phyloP scores from a whole-genome alignment of 2,329 filamentous ascomycete genomes.

The Scytalidium sp. region DNA sequence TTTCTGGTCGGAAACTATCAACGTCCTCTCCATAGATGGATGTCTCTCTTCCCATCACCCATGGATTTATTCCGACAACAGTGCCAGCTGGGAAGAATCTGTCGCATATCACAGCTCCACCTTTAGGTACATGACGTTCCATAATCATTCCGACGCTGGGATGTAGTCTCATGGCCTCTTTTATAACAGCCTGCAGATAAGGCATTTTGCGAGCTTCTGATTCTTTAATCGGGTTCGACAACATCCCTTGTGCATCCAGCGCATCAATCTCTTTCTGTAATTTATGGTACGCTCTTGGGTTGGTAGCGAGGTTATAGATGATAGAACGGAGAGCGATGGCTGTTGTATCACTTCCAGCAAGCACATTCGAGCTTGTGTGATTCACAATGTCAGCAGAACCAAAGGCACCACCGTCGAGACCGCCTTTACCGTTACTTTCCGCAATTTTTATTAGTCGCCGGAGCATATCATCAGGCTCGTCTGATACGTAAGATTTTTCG shows the following conservation, averaged over 20 bases:
- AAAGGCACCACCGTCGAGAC: conserved; percentile 1
- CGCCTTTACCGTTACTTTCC: background rate
- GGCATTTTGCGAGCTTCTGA: conserved; percentile 3
- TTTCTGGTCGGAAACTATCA: conserved; percentile 49
- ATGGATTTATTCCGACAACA: conserved; percentile 3
- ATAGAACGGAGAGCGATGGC: conserved; percentile 10
- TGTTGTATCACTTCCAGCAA: conserved; percentile 14
- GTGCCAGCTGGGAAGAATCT: conserved; percentile 5
- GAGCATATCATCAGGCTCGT: no score
- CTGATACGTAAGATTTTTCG: background rate
- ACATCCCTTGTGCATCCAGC: conserved; percentile 1
- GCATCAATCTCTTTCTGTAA: conserved; percentile 9
- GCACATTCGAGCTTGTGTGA: background rate
- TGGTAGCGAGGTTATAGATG: conserved; percentile 13
- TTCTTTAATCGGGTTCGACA: conserved; percentile 5
- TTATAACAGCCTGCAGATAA: conserved; percentile 9
- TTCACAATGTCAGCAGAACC: no score
- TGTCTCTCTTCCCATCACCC: conserved; percentile 43
- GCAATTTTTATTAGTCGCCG: background rate
- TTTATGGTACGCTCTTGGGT: conserved; percentile 4
- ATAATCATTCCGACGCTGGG: conserved; percentile 3
- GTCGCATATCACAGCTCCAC: conserved; percentile 5
- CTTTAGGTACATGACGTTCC: conserved; percentile 4
- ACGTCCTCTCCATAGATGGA: conserved; percentile 48
- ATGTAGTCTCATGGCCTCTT: conserved; percentile 8